Conservation (phyloP, 805 yeast genomes). For the Hanseniaspora osmophila region DNA sequence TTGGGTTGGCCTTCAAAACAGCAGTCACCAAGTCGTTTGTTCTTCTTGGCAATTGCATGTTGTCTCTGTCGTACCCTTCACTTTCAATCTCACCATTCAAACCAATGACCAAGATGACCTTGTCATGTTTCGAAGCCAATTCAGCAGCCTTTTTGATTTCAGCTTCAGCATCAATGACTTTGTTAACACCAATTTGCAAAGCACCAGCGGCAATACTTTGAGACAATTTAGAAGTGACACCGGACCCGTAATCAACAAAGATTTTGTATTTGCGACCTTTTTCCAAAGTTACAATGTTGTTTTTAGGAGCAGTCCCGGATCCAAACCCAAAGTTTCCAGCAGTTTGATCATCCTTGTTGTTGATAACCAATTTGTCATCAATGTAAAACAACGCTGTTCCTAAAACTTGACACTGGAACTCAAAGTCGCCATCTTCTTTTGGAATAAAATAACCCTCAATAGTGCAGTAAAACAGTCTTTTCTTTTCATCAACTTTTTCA, state of each 20-base stretch:
- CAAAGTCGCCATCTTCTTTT: conserved; percentile 33
- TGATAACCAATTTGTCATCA: conserved; percentile 38
- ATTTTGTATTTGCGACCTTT: conserved; percentile 33
- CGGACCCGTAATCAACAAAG: conserved; percentile 38
- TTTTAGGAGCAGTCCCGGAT: conserved; percentile 41
- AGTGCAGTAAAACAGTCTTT: conserved; percentile 27
- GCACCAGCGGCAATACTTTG: conserved; percentile 25
- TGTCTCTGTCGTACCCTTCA: too few relatives aligned
- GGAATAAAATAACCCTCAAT: conserved; percentile 32
- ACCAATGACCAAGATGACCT: conserved; percentile 39
- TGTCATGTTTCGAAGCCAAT: conserved; percentile 36
- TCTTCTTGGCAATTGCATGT: conserved; percentile 37
- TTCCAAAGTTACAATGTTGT: conserved; percentile 24
- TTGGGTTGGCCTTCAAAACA: conserved; percentile 33
- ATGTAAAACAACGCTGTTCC: conserved; percentile 45
- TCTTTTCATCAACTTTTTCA: conserved; percentile 10
- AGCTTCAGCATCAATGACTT: conserved; percentile 17
- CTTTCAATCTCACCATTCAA: conserved; percentile 42
- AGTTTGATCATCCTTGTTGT: conserved; percentile 39
- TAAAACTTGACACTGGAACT: conserved; percentile 35
- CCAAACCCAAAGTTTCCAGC: conserved; percentile 39
- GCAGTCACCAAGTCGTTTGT: conserved; percentile 32
- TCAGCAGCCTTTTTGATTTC: conserved; percentile 31
- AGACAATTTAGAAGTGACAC: conserved; percentile 24
- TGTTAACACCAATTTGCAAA: conserved; percentile 22